These are phyloP conservation scores for Mariannaea elegans DNA, from an alignment of 2,329 filamentous ascomycete genomes.

Conservation along the genomic window DNA sequence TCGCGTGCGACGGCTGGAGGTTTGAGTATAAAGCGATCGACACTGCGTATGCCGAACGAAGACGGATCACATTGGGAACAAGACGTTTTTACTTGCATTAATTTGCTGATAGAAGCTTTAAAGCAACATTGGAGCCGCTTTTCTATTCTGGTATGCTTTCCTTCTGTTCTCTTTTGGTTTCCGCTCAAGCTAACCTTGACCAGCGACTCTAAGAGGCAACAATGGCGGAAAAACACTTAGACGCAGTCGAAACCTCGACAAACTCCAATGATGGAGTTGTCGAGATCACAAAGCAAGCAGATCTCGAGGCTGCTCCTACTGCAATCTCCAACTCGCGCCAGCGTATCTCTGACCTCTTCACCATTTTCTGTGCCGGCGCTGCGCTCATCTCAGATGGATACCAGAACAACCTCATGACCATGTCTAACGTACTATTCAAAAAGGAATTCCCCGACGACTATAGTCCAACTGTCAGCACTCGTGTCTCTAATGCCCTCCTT, in stretches of 20 bases:
- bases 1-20: too few relatives aligned
- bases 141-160: too few relatives aligned
- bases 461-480: slow-evolving; percentile 49
- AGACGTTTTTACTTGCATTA: not conserved
- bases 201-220: not conserved
- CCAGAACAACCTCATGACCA: slow-evolving; percentile 50
- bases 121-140: too few relatives aligned
- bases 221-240: slow-evolving; percentile 11
- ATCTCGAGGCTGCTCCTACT: slow-evolving; percentile 5
- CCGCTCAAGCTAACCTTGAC: not conserved
- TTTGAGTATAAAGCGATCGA: not conserved
- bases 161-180: not conserved
- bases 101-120: too few relatives aligned
- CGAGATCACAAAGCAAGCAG: not conserved
- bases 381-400: slow-evolving; percentile 49
- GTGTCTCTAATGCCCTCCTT: slow-evolving; percentile 52
- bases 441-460: slow-evolving; percentile 47
- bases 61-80: not conserved
- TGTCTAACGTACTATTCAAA: slow-evolving; percentile 44
- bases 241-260: not conserved
- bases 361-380: slow-evolving; percentile 41
- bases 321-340: not conserved
- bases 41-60: not conserved
- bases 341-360: slow-evolving; percentile 19
- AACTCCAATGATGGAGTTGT: not conserved